phyloP scores from a whole-genome alignment of 139 green algal species.

The Chlorella sp. region DNA sequence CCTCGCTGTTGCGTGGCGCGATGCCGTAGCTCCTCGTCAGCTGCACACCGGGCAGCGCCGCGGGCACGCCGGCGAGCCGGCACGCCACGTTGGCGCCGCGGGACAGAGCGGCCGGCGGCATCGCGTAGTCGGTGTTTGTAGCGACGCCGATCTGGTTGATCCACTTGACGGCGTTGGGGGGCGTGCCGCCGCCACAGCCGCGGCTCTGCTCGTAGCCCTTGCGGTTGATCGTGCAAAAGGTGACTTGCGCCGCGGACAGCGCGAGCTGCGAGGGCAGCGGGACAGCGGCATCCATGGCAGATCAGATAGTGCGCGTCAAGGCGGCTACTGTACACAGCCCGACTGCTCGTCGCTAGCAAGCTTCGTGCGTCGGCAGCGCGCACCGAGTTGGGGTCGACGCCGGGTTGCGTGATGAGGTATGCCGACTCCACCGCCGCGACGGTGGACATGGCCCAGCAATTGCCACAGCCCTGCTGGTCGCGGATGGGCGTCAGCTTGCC shows the following conservation, averaged over 20 bases:
- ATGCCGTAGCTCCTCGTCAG: neutral
- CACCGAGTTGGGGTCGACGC: neutral
- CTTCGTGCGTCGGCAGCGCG: too few species aligned
- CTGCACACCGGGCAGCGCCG: neutral
- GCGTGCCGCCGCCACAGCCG: neutral
- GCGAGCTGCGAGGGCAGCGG: neutral
- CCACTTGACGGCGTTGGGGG: neutral
- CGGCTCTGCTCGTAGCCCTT: neutral
- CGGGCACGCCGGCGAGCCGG: neutral
- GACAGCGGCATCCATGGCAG: too few species aligned
- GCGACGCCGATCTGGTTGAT: neutral
- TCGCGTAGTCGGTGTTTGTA: neutral
- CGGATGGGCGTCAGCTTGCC: slow-evolving; percentile 5
- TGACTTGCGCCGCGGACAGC: neutral
- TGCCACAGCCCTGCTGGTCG: neutral
- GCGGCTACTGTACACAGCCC: too few species aligned
- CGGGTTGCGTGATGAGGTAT: neutral
- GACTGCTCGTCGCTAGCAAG: too few species aligned
- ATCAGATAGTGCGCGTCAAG: too few species aligned
- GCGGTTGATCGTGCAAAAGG: neutral
- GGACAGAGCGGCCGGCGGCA: neutral
- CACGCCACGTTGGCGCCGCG: neutral
- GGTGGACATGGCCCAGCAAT: slow-evolving; percentile 1
- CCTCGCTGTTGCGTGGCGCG: neutral
- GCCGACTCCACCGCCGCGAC: neutral